phyloP scores from a whole-genome alignment of 129 eudicot genomes.

The Solidago caesia region DNA sequence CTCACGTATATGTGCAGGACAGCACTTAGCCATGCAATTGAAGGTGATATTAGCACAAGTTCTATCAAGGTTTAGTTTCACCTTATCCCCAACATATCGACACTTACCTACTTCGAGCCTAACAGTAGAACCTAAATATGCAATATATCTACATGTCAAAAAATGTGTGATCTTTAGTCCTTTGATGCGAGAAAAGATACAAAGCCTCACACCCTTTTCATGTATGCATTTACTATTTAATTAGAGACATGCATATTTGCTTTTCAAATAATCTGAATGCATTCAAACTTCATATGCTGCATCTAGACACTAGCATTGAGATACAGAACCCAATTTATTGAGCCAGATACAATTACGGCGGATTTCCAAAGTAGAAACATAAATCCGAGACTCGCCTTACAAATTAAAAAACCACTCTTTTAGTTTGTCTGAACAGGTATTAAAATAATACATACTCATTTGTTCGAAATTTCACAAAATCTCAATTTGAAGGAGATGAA shows the following conservation, averaged over 20 bases:
- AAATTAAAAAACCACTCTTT: constrained; percentile 1
- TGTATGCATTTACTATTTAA: too few species aligned
- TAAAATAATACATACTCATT: constrained; percentile 2
- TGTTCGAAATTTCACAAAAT: constrained; percentile 4
- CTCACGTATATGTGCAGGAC: background rate
- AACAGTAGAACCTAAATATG: background rate
- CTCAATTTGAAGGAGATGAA: constrained; percentile 1
- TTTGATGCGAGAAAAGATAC: background rate
- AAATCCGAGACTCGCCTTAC: constrained; percentile 8
- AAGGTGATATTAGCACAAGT: background rate
- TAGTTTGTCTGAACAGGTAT: constrained; percentile 10
- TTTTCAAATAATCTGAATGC: background rate
- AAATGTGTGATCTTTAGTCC: background rate
- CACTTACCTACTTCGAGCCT: too few species aligned
- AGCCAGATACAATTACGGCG: background rate
- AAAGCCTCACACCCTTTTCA: background rate
- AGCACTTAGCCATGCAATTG: background rate
- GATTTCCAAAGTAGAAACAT: constrained; percentile 6
- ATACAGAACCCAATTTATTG: constrained; percentile 17
- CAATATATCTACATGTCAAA: background rate
- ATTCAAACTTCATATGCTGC: background rate
- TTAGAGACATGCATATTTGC: background rate
- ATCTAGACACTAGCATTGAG: background rate
- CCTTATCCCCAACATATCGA: background rate
- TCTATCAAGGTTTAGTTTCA: background rate